A percentile compares a stretch with the other conserved stretches of the same genome.
Evolutionary conservation across 1,139 yeast species (phyloP).

Genomic region (Magnusiomyces paraingens): DNA sequence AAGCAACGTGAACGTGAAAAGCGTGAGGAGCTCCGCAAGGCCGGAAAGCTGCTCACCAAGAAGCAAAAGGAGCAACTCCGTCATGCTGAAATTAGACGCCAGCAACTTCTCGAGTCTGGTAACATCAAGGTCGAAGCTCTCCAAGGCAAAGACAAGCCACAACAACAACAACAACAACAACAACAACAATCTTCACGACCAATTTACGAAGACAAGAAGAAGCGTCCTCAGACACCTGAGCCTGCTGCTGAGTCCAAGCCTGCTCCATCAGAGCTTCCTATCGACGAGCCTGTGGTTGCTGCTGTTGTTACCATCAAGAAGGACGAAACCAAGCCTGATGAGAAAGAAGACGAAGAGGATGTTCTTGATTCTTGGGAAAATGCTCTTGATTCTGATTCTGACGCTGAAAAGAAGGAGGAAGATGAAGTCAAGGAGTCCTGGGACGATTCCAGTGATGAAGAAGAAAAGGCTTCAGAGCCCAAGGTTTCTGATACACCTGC

Average conservation of each 20-base stretch:
- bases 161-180: slow-evolving; percentile 44
- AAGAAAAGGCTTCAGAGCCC: slow-evolving; percentile 22
- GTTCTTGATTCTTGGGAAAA: slow-evolving; percentile 37
- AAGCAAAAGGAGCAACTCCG: slow-evolving; percentile 93
- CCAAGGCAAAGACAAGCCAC: slow-evolving; percentile 37
- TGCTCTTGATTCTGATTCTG: slow-evolving; percentile 36
- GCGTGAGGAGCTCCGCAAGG: slow-evolving; percentile 87
- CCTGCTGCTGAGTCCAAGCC: slow-evolving; percentile 5
- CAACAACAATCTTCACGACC: slow-evolving; percentile 30
- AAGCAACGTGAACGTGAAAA: slow-evolving; percentile 69
- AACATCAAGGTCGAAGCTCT: slow-evolving; percentile 67
- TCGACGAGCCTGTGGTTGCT: slow-evolving; percentile 32
- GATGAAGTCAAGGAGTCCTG: slow-evolving; percentile 23
- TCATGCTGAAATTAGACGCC: slow-evolving; percentile 81
- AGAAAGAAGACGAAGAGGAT: slow-evolving; percentile 27
- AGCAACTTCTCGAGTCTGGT: slow-evolving; percentile 71
- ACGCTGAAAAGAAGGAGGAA: slow-evolving; percentile 31
- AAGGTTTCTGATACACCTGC: too few relatives aligned
- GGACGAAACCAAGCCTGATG: slow-evolving; percentile 18
- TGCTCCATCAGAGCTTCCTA: slow-evolving; percentile 24
- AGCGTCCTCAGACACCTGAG: slow-evolving; percentile 28
- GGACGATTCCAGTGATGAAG: slow-evolving; percentile 23
- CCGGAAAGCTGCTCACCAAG: slow-evolving; percentile 75
- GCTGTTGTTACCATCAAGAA: slow-evolving; percentile 24
- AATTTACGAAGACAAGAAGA: slow-evolving; percentile 71